Conservation (phyloP, 306 rosid genomes). For the Erythrophleum fordii region DNA sequence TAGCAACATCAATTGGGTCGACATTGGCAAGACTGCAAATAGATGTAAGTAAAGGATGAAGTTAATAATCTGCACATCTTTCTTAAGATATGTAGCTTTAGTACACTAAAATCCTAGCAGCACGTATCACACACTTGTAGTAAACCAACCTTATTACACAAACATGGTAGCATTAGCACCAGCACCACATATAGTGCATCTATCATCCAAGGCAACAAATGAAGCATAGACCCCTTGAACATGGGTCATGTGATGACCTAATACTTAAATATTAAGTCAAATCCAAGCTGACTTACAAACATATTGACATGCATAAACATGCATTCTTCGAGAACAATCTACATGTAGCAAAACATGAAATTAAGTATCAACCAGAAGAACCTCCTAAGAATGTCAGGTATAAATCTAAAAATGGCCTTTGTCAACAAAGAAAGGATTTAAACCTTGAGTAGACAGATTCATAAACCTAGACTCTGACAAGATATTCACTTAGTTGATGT, state of each 20-base stretch:
- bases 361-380: neutral
- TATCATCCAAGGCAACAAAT: neutral
- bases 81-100: conserved; percentile 7
- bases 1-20: conserved; percentile 89
- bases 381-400: too few species aligned
- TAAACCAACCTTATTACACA: conserved; percentile 16
- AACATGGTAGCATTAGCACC: neutral
- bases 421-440: neutral
- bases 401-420: too few species aligned
- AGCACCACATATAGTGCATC: neutral
- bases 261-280: too few species aligned
- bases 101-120: neutral
- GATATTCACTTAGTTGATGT: neutral
- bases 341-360: too few species aligned
- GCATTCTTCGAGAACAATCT: neutral
- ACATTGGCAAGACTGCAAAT: conserved; percentile 88
- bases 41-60: conserved; percentile 43
- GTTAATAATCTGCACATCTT: neutral
- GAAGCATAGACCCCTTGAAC: neutral
- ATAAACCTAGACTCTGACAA: neutral
- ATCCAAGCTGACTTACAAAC: neutral
- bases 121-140: conserved; percentile 1
- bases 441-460: neutral
- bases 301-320: neutral
- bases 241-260: too few species aligned